phyloP scores from a whole-genome alignment of 306 rosid genomes.

The Quercus parvula region DNA sequence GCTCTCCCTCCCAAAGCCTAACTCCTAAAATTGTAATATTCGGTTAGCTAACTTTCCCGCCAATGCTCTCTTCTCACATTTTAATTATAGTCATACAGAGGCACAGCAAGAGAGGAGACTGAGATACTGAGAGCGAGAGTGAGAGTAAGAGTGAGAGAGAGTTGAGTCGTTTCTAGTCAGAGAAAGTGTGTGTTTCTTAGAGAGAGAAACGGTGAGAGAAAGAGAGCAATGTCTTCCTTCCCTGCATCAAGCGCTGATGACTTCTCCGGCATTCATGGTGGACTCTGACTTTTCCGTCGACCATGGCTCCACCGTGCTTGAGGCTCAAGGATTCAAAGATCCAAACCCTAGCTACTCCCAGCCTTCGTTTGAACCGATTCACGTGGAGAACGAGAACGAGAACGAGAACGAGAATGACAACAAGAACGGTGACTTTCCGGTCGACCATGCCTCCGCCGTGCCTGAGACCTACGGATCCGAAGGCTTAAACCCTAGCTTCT shows the following conservation, averaged over 20 bases:
- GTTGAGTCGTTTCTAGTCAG: background rate
- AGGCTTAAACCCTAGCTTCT: conserved; percentile 61
- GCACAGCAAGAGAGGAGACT: no score
- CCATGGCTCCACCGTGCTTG: conserved; percentile 51
- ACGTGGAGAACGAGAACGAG: conserved; percentile 63
- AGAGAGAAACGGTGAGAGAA: no score
- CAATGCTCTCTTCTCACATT: no score
- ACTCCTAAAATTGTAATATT: no score
- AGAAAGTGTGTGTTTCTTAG: no score
- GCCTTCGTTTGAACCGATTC: conserved; percentile 65
- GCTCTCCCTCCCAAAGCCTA: no score
- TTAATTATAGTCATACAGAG: no score
- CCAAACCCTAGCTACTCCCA: conserved; percentile 60
- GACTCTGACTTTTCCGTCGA: conserved; percentile 54
- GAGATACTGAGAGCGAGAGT: conserved; percentile 8
- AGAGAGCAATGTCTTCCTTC: conserved; percentile 57
- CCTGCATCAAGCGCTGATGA: conserved; percentile 52
- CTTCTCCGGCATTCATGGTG: conserved; percentile 26
- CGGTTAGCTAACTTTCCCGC: no score
- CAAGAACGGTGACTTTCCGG: conserved; percentile 26
- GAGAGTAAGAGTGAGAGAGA: conserved; percentile 15
- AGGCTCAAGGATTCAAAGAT: conserved; percentile 69
- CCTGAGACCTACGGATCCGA: conserved; percentile 74
- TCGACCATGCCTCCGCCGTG: no score
- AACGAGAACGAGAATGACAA: conserved; percentile 54